Percentiles rank a stretch among this genome's conserved stretches.
Conservation (phyloP, 2,329 filamentous ascomycete genomes). For the Cladosporium austrohemisphaericum region DNA sequence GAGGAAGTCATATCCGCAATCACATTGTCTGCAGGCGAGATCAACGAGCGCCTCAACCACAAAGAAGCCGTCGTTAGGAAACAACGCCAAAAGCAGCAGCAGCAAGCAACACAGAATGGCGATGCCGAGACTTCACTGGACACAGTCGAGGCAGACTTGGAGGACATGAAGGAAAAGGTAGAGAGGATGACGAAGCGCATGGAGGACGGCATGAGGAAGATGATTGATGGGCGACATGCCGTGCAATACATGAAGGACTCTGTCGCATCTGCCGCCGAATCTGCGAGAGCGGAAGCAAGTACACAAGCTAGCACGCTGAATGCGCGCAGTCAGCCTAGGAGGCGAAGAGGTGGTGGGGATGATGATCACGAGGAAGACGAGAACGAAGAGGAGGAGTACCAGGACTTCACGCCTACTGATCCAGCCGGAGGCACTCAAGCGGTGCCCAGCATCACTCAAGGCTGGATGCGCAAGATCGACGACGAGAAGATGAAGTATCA, state of each 20-base stretch:
- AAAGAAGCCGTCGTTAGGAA: constrained; percentile 29
- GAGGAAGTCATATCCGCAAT: constrained; percentile 46
- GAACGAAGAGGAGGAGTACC: constrained; percentile 34
- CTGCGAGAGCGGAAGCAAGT: constrained; percentile 34
- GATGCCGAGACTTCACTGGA: constrained; percentile 32
- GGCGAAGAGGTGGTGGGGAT: constrained; percentile 21
- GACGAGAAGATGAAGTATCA: constrained; percentile 44
- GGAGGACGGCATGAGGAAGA: constrained; percentile 54
- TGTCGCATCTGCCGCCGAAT: constrained; percentile 40
- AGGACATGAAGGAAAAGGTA: constrained; percentile 43
- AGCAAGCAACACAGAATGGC: constrained; percentile 19
- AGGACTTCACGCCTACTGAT: constrained; percentile 39
- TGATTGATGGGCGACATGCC: constrained; percentile 55
- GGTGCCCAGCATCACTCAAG: constrained; percentile 33
- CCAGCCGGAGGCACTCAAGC: constrained; percentile 35
- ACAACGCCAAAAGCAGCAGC: constrained; percentile 23
- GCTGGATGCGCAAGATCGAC: constrained; percentile 38
- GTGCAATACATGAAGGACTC: constrained; percentile 43
- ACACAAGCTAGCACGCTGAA: constrained; percentile 36
- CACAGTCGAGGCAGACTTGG: constrained; percentile 39
- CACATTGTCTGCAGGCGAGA: constrained; percentile 47
- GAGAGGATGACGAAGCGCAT: constrained; percentile 51
- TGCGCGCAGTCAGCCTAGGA: constrained; percentile 28
- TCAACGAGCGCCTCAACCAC: constrained; percentile 53
- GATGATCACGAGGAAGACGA: constrained; percentile 19